Base-by-base conservation (phyloP, 2,329 filamentous ascomycete species). In the Cladosporium sp. region DNA sequence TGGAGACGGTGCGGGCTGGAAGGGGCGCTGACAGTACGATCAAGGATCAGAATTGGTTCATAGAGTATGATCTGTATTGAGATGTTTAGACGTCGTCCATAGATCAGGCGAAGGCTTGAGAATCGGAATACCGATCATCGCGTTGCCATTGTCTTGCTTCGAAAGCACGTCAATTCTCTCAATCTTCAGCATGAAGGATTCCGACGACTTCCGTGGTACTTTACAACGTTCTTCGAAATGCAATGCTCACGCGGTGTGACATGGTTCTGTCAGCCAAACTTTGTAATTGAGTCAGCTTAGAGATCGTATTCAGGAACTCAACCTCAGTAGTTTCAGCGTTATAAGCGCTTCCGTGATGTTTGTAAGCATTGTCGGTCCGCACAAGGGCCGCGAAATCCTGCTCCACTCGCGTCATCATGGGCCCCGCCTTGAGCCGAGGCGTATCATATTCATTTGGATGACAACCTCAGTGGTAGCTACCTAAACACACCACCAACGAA, bases 1-100 rank as follows among this genome's bases (percentile, higher is more conserved):
- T 59, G 38, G 61, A 68, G 59, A 65, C 63, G n/a, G 36, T 65
- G 18, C 64, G 54, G 34, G 68, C 70, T 6, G 65, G 66, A 14
- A 64, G 66, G 26, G 68, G 67, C 3, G 66, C 66, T 47, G 67
- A 64, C n/a, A 68, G 67, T 51, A 66, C 66, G 14, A 63, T 66
- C 41, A 44, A 58, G 28, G 66, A 65, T 26, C 64, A 68, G 63
- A 70, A 66, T 44, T 71, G 67, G 68, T 61, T 68, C 36, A 59
- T 71, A 18, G 59, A 67, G 60, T 63, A 63, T 28, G 47, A 34
- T 52, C 14, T 36, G 24, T 30, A 32, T 26, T 58, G 30, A 41
- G 4, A 24, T 36, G 4, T 10, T 18, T 47, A 24, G n/a, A 47
- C 41, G 8, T 47, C n/a, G n/a, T 47, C 8, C n/a, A 7, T 21